phyloP scores from a whole-genome alignment of 1,139 yeast genomes.

The Meyerozyma smithsonii region DNA sequence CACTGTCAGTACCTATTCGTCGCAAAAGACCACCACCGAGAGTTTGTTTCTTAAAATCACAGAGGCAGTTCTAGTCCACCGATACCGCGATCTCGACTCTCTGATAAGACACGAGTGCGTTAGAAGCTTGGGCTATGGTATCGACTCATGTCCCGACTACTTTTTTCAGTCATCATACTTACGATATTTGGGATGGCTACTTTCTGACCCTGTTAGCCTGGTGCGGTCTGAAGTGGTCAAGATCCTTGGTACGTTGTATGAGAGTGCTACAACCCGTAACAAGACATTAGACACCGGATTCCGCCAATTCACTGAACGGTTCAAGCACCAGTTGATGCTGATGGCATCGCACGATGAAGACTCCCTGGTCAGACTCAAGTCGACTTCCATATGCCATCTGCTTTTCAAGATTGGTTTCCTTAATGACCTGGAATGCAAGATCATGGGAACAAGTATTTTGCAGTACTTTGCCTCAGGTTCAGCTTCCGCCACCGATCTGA shows the following conservation, averaged over 20 bases:
- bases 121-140: slow-evolving; percentile 59
- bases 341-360: slow-evolving; percentile 40
- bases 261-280: slow-evolving; percentile 15
- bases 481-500: slow-evolving; percentile 19
- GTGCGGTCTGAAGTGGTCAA: slow-evolving; percentile 67
- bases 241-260: slow-evolving; percentile 49
- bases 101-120: slow-evolving; percentile 68
- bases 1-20: slow-evolving; percentile 44
- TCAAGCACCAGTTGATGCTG: slow-evolving; percentile 58
- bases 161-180: slow-evolving; percentile 68
- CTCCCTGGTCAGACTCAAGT: slow-evolving; percentile 44
- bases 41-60: slow-evolving; percentile 62
- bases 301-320: slow-evolving; percentile 69
- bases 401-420: slow-evolving; percentile 59
- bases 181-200: slow-evolving; percentile 78
- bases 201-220: slow-evolving; percentile 60
- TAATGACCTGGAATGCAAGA: slow-evolving; percentile 39
- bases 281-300: slow-evolving; percentile 38
- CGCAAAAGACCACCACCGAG: slow-evolving; percentile 49
- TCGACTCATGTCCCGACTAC: slow-evolving; percentile 61
- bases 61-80: slow-evolving; percentile 63
- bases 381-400: slow-evolving; percentile 52
- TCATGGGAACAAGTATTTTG: slow-evolving; percentile 11
- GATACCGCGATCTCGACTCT: slow-evolving; percentile 80
- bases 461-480: slow-evolving; percentile 11